Evolutionary conservation across 2,329 filamentous ascomycete species (phyloP).

Genomic region (Claviceps sp.): DNA sequence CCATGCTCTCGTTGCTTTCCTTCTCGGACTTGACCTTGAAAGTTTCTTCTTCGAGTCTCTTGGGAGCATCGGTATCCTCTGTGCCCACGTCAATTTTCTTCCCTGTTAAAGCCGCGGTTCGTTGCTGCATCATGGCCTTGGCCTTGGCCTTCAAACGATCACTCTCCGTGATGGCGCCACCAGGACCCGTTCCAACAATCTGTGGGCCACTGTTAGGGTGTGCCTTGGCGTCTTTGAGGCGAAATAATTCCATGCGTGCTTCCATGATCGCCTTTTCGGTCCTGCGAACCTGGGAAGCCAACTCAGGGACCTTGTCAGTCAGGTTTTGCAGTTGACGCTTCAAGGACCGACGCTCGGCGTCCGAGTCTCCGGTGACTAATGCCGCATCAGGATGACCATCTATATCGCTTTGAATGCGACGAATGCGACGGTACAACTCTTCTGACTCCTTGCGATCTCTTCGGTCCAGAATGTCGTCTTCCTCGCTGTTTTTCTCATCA

Average conservation of each 20-base stretch:
- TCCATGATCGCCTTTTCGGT: constrained; percentile 90
- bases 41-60: constrained; percentile 79
- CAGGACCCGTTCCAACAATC: constrained; percentile 86
- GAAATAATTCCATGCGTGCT: constrained; percentile 81
- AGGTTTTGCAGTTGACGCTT: constrained; percentile 81
- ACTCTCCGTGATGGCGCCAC: constrained; percentile 79
- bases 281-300: constrained; percentile 82
- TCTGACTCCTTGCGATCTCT: constrained; percentile 86
- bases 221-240: constrained; percentile 82
- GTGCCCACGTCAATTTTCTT: constrained; percentile 57
- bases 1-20: constrained; percentile 93
- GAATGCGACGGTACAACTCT: constrained; percentile 83
- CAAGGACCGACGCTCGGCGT: constrained; percentile 73
- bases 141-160: constrained; percentile 90
- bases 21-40: constrained; percentile 70
- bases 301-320: constrained; percentile 78
- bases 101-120: constrained; percentile 82
- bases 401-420: constrained; percentile 87
- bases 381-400: constrained; percentile 73
- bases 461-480: constrained; percentile 84
- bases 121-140: constrained; percentile 97
- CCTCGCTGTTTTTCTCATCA: constrained; percentile 78
- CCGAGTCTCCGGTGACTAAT: constrained; percentile 60
- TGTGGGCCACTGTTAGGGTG: constrained; percentile 67
- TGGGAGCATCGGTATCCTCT: constrained; percentile 66